Evolutionary conservation across 805 yeast genomes (phyloP), one percentile per base, ranked within the genome.

Genomic region (Candida tammaniensis): DNA sequence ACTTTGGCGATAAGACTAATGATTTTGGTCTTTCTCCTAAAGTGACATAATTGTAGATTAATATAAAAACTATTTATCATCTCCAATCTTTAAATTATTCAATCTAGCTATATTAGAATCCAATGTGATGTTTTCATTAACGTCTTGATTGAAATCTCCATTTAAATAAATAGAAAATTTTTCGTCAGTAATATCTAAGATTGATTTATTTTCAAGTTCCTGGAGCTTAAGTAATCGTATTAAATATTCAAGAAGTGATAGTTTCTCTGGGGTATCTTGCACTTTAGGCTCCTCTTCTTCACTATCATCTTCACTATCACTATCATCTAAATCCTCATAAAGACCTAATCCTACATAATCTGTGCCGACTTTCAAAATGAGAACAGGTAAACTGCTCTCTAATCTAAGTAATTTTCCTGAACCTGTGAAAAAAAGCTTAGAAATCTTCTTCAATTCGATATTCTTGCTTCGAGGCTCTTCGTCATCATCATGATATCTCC

Each of bases 361-460:
- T 4, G 37, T 43, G 6, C 37, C 37, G 3, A 68, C 51, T 46
- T 84, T 85, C 22, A 84, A 49, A 1, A 83, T 80, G 33, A 84
- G 59, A 0, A 84, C 91, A 0, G 93, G 87, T 0, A 78, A 59
- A 25, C 76, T 65, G 27, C 78, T 85, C 25, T 80, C 84, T 11
- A 85, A 56, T 31, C 73, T 74, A 17, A 84, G 64, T 13, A 84
- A 54, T 35, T 70, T 70, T 0, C 89, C 91, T 4, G 86, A 79
- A 2, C 83, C 84, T 40, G 80, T 76, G 53, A 81, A 84, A 44
- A 80, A 84, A 29, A 82, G 53, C 36, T 77, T 65, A 3, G 68
- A 55, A 2, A 84, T 63, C 4, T 59, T 47, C 11, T 59, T 49
- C 3, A 80, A 49, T 26, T 69, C 62, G 30, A 72, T 47, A 2